Conservation (phyloP, 2,329 filamentous ascomycete species). For the Parastagonospora avenae region DNA sequence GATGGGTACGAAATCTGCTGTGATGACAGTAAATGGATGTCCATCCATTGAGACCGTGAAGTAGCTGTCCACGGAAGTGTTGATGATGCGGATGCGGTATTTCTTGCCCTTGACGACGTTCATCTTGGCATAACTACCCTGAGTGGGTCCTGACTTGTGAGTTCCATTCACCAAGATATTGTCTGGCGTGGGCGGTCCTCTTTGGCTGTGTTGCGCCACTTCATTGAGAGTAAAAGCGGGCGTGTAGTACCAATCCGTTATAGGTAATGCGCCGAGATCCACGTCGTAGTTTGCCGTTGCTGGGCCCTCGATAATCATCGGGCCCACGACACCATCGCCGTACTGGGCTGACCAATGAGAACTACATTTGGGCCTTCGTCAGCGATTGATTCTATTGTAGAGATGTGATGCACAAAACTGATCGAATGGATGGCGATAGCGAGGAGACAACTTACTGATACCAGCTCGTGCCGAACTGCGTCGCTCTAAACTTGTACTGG, state of each 20-base stretch:
- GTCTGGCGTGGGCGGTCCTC: conserved; percentile 50
- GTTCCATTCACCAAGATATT: conserved; percentile 61
- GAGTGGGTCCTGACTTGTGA: conserved; percentile 53
- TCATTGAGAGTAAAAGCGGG: conserved; percentile 38
- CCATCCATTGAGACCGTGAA: conserved; percentile 46
- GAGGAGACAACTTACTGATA: conserved; percentile 38
- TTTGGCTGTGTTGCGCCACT: conserved; percentile 31
- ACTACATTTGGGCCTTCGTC: not conserved
- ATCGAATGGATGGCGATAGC: not conserved
- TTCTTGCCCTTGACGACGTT: conserved; percentile 54
- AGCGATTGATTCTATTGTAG: not conserved
- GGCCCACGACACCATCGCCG: conserved; percentile 50
- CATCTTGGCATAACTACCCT: conserved; percentile 42
- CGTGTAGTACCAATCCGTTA: conserved; percentile 67
- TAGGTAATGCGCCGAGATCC: conserved; percentile 64
- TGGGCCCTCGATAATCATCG: conserved; percentile 50
- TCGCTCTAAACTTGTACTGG: conserved; percentile 64
- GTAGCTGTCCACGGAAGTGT: conserved; percentile 49
- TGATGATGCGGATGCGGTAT: conserved; percentile 65
- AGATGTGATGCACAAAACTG: too few relatives aligned
- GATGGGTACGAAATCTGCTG: conserved; percentile 52
- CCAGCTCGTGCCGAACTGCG: conserved; percentile 53
- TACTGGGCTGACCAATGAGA: conserved; percentile 52
- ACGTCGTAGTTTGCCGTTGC: conserved; percentile 57
- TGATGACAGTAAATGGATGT: conserved; percentile 51